A percentile compares a stretch with the other conserved stretches of the same genome.
phyloP scores from a whole-genome alignment of 1,139 yeast species.

The Kluyveromyces marxianus region DNA sequence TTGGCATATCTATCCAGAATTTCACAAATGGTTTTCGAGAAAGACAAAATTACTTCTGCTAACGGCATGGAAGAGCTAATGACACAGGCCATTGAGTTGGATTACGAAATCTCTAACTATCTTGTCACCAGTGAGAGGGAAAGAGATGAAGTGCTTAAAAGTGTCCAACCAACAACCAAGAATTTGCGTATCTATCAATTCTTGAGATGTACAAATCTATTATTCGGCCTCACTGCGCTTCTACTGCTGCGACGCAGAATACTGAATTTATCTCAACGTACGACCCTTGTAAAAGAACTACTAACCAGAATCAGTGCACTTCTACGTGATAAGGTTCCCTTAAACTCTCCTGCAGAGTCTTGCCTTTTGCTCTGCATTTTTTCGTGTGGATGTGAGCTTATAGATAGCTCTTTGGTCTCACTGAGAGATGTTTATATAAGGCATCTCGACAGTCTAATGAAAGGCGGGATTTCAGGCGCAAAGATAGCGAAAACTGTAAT shows the following conservation, averaged over 20 bases:
- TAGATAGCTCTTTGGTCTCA: slow-evolving; percentile 26
- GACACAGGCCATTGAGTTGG: slow-evolving; percentile 9
- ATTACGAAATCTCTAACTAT: slow-evolving; percentile 9
- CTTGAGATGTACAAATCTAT: slow-evolving; percentile 46
- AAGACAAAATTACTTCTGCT: not conserved
- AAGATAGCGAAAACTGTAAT: slow-evolving; percentile 9
- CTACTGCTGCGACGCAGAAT: slow-evolving; percentile 52
- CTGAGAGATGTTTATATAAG: slow-evolving; percentile 34
- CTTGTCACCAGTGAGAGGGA: slow-evolving; percentile 7
- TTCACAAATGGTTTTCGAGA: slow-evolving; percentile 7
- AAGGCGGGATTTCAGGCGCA: slow-evolving; percentile 19
- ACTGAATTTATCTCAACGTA: slow-evolving; percentile 39
- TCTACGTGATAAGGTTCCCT: slow-evolving; percentile 33
- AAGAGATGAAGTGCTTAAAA: slow-evolving; percentile 6
- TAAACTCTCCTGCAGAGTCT: slow-evolving; percentile 46
- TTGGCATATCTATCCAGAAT: slow-evolving; percentile 7
- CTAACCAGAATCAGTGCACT: slow-evolving; percentile 37
- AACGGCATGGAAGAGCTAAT: slow-evolving; percentile 1
- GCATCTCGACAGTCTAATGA: slow-evolving; percentile 36
- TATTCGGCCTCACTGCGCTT: slow-evolving; percentile 48
- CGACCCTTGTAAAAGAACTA: slow-evolving; percentile 35
- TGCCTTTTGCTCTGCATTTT: slow-evolving; percentile 51
- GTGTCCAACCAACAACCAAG: not conserved
- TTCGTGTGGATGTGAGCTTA: slow-evolving; percentile 54
- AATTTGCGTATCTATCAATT: slow-evolving; percentile 30